Conservation (phyloP, 139 green algal genomes). For the Chlorella sp. region DNA sequence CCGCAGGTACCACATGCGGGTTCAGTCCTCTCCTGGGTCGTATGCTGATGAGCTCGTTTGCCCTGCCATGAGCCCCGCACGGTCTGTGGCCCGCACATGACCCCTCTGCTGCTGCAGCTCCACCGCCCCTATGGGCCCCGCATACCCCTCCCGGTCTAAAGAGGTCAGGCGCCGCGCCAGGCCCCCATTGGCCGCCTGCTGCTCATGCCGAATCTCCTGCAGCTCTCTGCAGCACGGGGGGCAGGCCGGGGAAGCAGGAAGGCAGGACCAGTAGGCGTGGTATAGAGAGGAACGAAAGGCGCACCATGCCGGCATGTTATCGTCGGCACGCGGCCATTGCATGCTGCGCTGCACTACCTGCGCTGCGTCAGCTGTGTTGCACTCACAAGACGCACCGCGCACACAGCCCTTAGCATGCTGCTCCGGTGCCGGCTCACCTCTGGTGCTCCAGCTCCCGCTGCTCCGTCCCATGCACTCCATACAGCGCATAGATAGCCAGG, state of each 20-base stretch:
- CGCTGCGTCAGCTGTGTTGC: neutral
- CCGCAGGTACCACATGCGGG: neutral
- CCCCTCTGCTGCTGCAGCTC: constrained; percentile 6
- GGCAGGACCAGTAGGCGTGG: neutral
- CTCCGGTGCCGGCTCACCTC: neutral
- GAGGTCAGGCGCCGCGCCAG: neutral
- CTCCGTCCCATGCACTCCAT: constrained; percentile 47
- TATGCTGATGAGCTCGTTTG: neutral
- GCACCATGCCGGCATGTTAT: neutral
- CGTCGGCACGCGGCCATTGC: too few relatives aligned
- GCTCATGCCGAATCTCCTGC: neutral
- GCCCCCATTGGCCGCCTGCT: neutral
- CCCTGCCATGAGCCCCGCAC: constrained; percentile 22
- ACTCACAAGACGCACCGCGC: too few relatives aligned
- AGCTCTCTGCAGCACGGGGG: constrained; percentile 2
- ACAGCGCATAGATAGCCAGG: constrained; percentile 40
- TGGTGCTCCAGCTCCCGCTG: constrained; percentile 29
- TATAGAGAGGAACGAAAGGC: neutral
- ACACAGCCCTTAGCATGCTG: neutral
- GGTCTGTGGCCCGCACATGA: neutral
- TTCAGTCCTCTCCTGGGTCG: constrained; percentile 21
- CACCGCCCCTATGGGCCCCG: constrained; percentile 3
- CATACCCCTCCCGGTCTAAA: constrained; percentile 7
- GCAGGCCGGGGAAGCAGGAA: neutral
- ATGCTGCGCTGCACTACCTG: neutral